Base-by-base conservation (phyloP, 768 basidiomycete species). In the Tulasnella sp. region DNA sequence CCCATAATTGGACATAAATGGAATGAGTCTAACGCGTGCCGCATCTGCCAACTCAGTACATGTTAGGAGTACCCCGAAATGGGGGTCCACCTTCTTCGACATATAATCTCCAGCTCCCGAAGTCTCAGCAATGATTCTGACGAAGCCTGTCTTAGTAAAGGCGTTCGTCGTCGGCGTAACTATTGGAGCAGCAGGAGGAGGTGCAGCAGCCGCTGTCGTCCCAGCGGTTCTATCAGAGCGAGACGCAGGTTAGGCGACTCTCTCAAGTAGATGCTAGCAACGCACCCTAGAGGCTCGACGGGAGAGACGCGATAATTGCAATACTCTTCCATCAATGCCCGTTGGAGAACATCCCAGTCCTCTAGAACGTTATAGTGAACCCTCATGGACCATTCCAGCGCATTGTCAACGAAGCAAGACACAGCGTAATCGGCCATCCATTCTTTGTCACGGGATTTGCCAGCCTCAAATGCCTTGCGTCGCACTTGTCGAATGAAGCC, bases 351-450 rank as follows among this genome's bases (percentile, higher is more conserved):
- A 42, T 72, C 71, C 71, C 71, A 72, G 31, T 72, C 40, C 31
- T 42, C 71, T n/a, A 36, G 34, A 19, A 42, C 71, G n/a, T 72
- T 14, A 24, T 8, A 8, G 5, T n/a, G 36, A 72, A 72, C 36
- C 1, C 16, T 34, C 0, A 72, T 34, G 18, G 34, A 42, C 71
- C 71, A 72, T 14, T 42, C 16, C 71, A 72, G 71, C 16, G 71
- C 71, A 18, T 42, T 24, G 19, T 42, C 71, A 27, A 31, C 34
- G 71, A 72, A 72, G 31, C 71, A 72, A 19, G 71, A 36, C 9
- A 42, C 34, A 19, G 73, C 73, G 21, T 40, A 74, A 31, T 40
- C 39, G 73, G 73, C 73, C 73, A 74, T 74, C 73, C 73, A 74
- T 27, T 74, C 73, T 39, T 74, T 74, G 27, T 74, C 73, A 21